A percentile compares a stretch with the other conserved stretches of the same genome.
Evolutionary conservation across 139 green algal species (phyloP).

Genomic region (Parachlorella kessleri): DNA sequence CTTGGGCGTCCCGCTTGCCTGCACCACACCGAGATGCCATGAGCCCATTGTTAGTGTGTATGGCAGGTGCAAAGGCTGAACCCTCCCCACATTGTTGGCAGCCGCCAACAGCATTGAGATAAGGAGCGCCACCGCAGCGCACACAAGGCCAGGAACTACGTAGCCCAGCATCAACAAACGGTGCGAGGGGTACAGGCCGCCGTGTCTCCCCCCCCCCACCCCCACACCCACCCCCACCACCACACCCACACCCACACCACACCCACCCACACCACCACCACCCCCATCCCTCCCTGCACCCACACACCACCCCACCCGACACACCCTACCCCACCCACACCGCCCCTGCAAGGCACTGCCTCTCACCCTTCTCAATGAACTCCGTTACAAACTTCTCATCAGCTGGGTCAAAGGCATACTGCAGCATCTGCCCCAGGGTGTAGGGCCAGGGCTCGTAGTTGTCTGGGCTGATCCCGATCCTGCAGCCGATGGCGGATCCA

Average conservation of each 20-base stretch:
- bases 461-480: slow-evolving; percentile 56
- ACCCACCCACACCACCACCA: background rate
- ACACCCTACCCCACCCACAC: background rate
- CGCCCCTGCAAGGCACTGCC: background rate
- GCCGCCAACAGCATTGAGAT: background rate
- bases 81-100: background rate
- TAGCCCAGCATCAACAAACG: background rate
- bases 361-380: slow-evolving; percentile 32
- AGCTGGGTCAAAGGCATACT: slow-evolving; percentile 65
- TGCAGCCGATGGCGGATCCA: background rate
- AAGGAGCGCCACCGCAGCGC: background rate
- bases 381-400: slow-evolving; percentile 38
- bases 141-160: background rate
- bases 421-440: slow-evolving; percentile 59
- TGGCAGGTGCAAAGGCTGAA: background rate
- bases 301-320: background rate
- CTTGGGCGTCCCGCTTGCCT: slow-evolving; percentile 45
- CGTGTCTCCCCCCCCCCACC: no score
- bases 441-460: slow-evolving; percentile 45
- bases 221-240: no score
- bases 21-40: background rate
- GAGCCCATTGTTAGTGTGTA: background rate
- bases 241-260: background rate
- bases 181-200: background rate
- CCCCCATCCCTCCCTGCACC: background rate